These are phyloP conservation scores for Eucalyptus regnans DNA, from an alignment of 345 rosid genomes.

Conservation along the genomic window DNA sequence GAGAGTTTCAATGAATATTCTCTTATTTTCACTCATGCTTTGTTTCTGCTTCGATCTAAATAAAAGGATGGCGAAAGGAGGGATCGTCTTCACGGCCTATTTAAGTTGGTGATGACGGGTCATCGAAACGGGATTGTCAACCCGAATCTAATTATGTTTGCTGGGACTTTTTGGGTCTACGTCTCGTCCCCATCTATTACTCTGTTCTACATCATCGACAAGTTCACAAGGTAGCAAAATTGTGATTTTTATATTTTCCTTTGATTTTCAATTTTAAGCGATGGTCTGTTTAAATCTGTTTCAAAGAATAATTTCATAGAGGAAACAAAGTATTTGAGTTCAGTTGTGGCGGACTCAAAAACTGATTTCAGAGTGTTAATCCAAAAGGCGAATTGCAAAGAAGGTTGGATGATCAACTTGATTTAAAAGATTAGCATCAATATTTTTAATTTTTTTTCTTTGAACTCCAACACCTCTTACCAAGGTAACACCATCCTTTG, in stretches of 20 bases:
- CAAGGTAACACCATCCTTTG: too few species aligned
- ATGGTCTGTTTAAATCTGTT: background rate
- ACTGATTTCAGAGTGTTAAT: too few species aligned
- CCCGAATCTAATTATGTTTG: conserved; percentile 1
- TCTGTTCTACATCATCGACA: conserved; percentile 17
- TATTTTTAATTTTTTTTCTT: too few species aligned
- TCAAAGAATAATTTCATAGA: background rate
- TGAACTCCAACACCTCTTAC: too few species aligned
- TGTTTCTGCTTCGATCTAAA: conserved; percentile 27
- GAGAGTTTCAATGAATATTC: conserved; percentile 6
- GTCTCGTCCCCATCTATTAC: background rate
- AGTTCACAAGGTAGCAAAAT: background rate
- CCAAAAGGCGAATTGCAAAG: too few species aligned
- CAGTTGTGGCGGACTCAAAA: too few species aligned
- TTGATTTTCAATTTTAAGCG: background rate
- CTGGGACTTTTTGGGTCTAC: conserved; percentile 28
- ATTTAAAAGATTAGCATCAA: too few species aligned
- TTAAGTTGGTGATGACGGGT: conserved; percentile 14
- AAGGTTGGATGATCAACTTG: too few species aligned
- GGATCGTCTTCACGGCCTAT: background rate
- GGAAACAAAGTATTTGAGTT: too few species aligned
- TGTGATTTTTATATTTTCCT: conserved; percentile 14
- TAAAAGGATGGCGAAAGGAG: background rate
- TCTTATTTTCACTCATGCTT: conserved; percentile 4
- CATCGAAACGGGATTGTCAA: background rate